Percentiles rank a stretch among this genome's conserved stretches.
Evolutionary conservation across 164 flowering plant species (phyloP).

Genomic region (Akebia trifoliata): DNA sequence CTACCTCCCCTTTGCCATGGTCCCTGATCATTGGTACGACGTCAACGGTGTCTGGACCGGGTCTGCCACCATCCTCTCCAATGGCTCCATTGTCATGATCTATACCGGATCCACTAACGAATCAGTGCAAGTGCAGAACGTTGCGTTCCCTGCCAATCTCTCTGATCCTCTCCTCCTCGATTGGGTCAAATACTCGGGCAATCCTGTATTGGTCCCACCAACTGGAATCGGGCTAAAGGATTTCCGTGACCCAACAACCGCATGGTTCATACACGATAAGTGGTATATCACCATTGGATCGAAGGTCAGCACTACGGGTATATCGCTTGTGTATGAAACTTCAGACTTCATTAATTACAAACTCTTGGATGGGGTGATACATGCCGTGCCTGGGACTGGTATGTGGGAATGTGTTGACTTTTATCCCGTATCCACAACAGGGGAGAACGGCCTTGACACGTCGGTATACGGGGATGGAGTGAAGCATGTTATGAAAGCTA

Average conservation of each 20-base stretch:
- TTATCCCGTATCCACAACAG: constrained; percentile 53
- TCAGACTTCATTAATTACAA: constrained; percentile 48
- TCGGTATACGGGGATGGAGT: constrained; percentile 52
- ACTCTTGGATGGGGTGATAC: constrained; percentile 35
- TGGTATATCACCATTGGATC: constrained; percentile 74
- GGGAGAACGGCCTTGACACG: constrained; percentile 52
- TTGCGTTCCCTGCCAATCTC: constrained; percentile 60
- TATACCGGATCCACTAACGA: constrained; percentile 76
- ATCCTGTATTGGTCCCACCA: constrained; percentile 75
- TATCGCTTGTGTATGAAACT: constrained; percentile 61
- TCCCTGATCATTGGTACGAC: constrained; percentile 78
- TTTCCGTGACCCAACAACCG: constrained; percentile 85
- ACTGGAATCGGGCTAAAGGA: constrained; percentile 47
- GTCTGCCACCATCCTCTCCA: constrained; percentile 76
- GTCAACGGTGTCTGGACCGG: constrained; percentile 84
- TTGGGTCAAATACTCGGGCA: constrained; percentile 66
- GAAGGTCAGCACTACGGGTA: constrained; percentile 48
- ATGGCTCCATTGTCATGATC: constrained; percentile 63
- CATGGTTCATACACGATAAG: constrained; percentile 49
- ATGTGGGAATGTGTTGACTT: constrained; percentile 99
- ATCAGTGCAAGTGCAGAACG: constrained; percentile 63
- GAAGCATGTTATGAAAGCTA: constrained; percentile 73
- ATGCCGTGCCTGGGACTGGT: constrained; percentile 65
- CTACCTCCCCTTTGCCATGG: constrained; percentile 72
- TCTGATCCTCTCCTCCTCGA: constrained; percentile 71